Percentiles rank a stretch among this genome's conserved stretches.
These are phyloP conservation scores for Geoglossum glabrum DNA, from an alignment of 495 filamentous ascomycete genomes.

Conservation along the genomic window DNA sequence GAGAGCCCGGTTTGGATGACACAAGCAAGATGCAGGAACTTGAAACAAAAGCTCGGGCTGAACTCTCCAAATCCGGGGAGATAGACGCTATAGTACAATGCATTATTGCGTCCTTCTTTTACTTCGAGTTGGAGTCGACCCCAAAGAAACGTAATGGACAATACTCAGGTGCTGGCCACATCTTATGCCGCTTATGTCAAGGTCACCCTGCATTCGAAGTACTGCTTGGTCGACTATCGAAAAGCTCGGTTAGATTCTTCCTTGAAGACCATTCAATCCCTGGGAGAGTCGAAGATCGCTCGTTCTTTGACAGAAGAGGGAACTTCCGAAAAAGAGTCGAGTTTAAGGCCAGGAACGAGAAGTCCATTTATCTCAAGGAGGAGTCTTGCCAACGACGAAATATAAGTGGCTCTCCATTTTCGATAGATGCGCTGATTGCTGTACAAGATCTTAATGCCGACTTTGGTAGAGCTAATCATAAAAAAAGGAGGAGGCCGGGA, in stretches of 20 bases:
- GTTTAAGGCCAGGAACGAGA: no score
- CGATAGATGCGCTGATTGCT: no score
- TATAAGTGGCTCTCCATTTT: no score
- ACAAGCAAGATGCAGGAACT: constrained; percentile 7
- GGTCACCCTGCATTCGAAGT: not conserved
- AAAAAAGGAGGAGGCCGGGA: no score
- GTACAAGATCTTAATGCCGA: no score
- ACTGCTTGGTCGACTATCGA: not conserved
- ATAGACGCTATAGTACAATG: constrained; percentile 9
- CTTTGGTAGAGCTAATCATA: no score
- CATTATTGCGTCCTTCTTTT: constrained; percentile 10
- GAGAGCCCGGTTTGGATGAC: constrained; percentile 12
- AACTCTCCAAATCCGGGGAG: constrained; percentile 5
- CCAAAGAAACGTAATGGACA: not conserved
- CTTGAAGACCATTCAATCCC: not conserved
- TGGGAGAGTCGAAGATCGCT: not conserved
- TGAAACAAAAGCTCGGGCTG: not conserved
- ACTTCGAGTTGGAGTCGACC: constrained; percentile 14
- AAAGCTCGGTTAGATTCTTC: not conserved
- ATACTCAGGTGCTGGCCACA: not conserved
- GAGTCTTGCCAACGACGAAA: no score
- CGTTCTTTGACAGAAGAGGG: not conserved
- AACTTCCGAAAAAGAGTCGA: not conserved
- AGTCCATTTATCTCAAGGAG: no score
- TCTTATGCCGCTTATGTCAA: not conserved